A percentile compares a stretch with the other conserved stretches of the same genome.
Evolutionary conservation across 176 grass and related monocot species (phyloP).

Genomic region (Pontederia crassipes): DNA sequence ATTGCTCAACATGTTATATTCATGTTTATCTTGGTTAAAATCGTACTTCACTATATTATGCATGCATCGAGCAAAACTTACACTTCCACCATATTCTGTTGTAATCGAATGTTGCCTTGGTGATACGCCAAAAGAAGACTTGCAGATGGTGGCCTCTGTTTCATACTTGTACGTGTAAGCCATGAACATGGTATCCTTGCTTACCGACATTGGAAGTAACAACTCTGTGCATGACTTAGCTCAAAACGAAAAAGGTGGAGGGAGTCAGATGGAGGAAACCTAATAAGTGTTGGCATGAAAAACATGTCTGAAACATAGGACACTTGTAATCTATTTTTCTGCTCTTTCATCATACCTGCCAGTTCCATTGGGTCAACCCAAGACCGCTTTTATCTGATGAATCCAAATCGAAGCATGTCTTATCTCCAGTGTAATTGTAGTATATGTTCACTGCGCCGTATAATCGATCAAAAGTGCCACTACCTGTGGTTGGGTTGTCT

Average conservation of each 20-base stretch:
- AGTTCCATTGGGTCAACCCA: conserved; percentile 28
- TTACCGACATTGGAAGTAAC: conserved; percentile 22
- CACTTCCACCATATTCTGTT: conserved; percentile 47
- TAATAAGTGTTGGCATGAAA: not conserved
- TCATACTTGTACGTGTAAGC: conserved; percentile 26
- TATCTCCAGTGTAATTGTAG: conserved; percentile 42
- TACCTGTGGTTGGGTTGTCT: conserved; percentile 22
- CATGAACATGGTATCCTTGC: conserved; percentile 26
- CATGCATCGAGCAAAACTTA: conserved; percentile 8
- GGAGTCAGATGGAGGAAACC: not conserved
- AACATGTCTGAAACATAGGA: not conserved
- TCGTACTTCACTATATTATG: not conserved
- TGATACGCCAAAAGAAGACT: conserved; percentile 18
- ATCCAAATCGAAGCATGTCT: conserved; percentile 12
- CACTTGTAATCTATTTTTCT: not conserved
- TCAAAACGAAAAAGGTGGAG: not conserved
- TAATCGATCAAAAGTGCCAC: conserved; percentile 20
- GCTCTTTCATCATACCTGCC: conserved; percentile 13
- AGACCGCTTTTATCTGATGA: not conserved
- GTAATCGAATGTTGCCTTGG: conserved; percentile 35
- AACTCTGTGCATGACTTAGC: conserved; percentile 46
- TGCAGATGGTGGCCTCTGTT: not conserved
- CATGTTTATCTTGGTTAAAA: too few species aligned
- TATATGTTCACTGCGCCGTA: conserved; percentile 33
- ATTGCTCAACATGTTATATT: too few species aligned